Percentiles rank a stretch among this genome's conserved stretches.
Conservation (phyloP, 75 land plant genomes). For the Cunninghamia lanceolata region DNA sequence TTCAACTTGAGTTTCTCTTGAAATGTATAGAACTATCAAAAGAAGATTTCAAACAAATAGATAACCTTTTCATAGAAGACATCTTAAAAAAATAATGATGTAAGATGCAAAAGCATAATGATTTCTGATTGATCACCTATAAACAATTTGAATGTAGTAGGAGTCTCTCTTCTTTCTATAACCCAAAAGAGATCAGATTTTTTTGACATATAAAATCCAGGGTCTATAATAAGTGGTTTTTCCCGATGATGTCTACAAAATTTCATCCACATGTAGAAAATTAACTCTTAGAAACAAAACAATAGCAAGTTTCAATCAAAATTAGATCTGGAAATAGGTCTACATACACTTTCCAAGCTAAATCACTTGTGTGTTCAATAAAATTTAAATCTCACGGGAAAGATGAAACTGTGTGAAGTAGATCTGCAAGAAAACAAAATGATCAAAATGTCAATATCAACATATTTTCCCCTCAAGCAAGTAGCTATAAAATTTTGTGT, state of each 20-base stretch:
- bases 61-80: background rate
- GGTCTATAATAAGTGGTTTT: constrained; percentile 79
- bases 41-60: background rate
- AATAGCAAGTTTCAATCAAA: background rate
- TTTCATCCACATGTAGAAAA: too few relatives aligned
- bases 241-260: constrained; percentile 56
- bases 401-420: constrained; percentile 44
- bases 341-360: constrained; percentile 57
- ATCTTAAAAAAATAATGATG: background rate
- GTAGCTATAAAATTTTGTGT: background rate
- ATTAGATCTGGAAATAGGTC: background rate
- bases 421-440: constrained; percentile 37
- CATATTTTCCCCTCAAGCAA: background rate
- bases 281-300: background rate
- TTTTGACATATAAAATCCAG: too few relatives aligned
- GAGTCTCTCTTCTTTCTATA: constrained; percentile 48
- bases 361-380: constrained; percentile 63
- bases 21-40: background rate
- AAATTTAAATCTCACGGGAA: constrained; percentile 64
- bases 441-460: constrained; percentile 9
- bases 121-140: constrained; percentile 43
- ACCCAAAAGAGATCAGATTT: constrained; percentile 71
- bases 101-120: background rate
- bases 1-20: background rate
- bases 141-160: constrained; percentile 69